phyloP scores from a whole-genome alignment of 2,329 filamentous ascomycete species.

The Whalleya microplaca region DNA sequence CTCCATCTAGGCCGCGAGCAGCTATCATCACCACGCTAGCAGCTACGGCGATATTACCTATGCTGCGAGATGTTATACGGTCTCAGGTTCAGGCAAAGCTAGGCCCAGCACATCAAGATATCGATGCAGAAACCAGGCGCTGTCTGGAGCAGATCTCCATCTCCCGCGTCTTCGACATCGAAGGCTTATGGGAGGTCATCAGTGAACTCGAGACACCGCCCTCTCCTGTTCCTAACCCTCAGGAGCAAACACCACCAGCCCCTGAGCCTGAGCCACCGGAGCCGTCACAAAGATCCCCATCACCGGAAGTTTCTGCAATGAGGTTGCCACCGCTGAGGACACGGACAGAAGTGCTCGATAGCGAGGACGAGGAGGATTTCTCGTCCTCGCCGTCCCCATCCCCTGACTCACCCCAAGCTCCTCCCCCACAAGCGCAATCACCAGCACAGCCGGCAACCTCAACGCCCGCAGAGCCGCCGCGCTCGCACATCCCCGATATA shows the following conservation, averaged over 20 bases:
- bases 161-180: slow-evolving; percentile 61
- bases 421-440: neutral
- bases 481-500: slow-evolving; percentile 44
- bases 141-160: slow-evolving; percentile 56
- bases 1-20: slow-evolving; percentile 26
- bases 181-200: slow-evolving; percentile 62
- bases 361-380: slow-evolving; percentile 45
- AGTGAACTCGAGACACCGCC: slow-evolving; percentile 47
- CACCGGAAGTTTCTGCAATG: neutral
- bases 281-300: neutral
- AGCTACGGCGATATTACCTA: slow-evolving; percentile 43
- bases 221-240: neutral
- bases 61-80: slow-evolving; percentile 46
- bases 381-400: slow-evolving; percentile 12
- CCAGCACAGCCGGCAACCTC: slow-evolving; percentile 1
- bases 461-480: slow-evolving; percentile 6
- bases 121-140: slow-evolving; percentile 33
- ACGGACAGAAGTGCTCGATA: slow-evolving; percentile 41
- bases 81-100: slow-evolving; percentile 38
- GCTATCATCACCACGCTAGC: slow-evolving; percentile 56
- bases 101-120: slow-evolving; percentile 14
- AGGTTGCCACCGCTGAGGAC: slow-evolving; percentile 5
- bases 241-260: slow-evolving; percentile 6
- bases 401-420: neutral
- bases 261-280: neutral